Conservation (phyloP, 495 filamentous ascomycete genomes). For the Poronia punctata region DNA sequence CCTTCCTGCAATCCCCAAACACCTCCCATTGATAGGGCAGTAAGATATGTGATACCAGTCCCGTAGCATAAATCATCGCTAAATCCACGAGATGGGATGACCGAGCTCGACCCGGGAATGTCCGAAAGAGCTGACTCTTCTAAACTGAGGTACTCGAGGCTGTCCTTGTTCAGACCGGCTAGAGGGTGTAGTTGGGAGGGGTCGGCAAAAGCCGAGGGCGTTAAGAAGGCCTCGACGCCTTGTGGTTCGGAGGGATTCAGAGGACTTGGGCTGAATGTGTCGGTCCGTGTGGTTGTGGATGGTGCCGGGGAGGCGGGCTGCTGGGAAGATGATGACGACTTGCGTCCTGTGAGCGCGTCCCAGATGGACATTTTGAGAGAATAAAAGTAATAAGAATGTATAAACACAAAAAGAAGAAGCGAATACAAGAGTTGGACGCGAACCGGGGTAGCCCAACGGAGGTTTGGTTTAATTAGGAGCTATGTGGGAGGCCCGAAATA, state of each 20-base stretch:
- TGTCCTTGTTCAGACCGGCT: slow-evolving; percentile 83
- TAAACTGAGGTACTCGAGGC: slow-evolving; percentile 86
- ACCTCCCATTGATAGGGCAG: slow-evolving; percentile 78
- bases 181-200: slow-evolving; percentile 87
- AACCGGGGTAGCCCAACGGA: neutral
- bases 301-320: slow-evolving; percentile 23
- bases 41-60: slow-evolving; percentile 86
- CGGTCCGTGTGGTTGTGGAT: slow-evolving; percentile 29
- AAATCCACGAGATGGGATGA: slow-evolving; percentile 91
- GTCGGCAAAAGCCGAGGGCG: slow-evolving; percentile 63
- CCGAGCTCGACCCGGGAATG: slow-evolving; percentile 77
- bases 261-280: slow-evolving; percentile 47
- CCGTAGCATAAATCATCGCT: slow-evolving; percentile 98
- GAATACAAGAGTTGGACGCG: neutral
- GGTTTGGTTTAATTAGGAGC: neutral
- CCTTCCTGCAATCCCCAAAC: slow-evolving; percentile 89
- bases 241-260: slow-evolving; percentile 65
- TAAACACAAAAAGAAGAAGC: slow-evolving; percentile 6
- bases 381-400: slow-evolving; percentile 1
- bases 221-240: slow-evolving; percentile 78
- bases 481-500: neutral
- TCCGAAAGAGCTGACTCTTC: slow-evolving; percentile 86
- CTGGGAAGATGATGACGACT: slow-evolving; percentile 45
- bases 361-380: slow-evolving; percentile 63
- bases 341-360: slow-evolving; percentile 81